Conservation (phyloP, 176 grass and related monocot species). For the Phragmites australis region DNA sequence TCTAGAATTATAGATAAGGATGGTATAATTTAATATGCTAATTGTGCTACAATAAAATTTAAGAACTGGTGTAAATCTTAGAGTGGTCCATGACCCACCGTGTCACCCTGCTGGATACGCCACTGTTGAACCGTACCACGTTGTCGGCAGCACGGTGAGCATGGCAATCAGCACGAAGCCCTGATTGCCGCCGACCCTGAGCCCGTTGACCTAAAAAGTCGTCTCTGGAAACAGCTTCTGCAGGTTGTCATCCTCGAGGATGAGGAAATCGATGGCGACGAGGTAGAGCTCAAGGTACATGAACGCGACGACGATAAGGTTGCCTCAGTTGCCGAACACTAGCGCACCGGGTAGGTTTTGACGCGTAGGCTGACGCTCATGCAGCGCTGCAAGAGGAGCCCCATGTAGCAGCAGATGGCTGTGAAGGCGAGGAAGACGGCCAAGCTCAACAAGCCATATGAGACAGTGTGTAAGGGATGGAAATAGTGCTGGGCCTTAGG, state of each 20-base stretch:
- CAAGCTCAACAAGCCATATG: conserved; percentile 54
- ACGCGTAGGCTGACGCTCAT: conserved; percentile 33
- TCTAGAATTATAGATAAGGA: too few species aligned
- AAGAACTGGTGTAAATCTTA: too few species aligned
- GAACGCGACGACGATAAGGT: conserved; percentile 36
- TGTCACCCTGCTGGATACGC: too few species aligned
- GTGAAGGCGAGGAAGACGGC: conserved; percentile 34
- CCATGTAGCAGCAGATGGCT: conserved; percentile 51
- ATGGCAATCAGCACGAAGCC: conserved; percentile 51
- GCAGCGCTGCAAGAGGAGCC: conserved; percentile 57
- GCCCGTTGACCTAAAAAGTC: conserved; percentile 5
- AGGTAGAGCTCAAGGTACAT: conserved; percentile 75
- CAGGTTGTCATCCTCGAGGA: conserved; percentile 57
- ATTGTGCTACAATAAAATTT: too few species aligned
- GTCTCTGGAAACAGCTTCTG: conserved; percentile 50
- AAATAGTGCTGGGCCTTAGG: too few species aligned
- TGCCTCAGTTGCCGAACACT: conserved; percentile 41
- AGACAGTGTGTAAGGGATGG: conserved; percentile 52
- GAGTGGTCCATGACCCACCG: too few species aligned
- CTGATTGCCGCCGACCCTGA: conserved; percentile 45
- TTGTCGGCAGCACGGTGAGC: conserved; percentile 54
- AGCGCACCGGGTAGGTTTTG: conserved; percentile 51
- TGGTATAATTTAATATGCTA: too few species aligned
- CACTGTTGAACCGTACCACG: too few species aligned
- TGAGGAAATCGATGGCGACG: conserved; percentile 59